phyloP scores from a whole-genome alignment of 176 grass and related monocot species.

The Zoysia pacifica region DNA sequence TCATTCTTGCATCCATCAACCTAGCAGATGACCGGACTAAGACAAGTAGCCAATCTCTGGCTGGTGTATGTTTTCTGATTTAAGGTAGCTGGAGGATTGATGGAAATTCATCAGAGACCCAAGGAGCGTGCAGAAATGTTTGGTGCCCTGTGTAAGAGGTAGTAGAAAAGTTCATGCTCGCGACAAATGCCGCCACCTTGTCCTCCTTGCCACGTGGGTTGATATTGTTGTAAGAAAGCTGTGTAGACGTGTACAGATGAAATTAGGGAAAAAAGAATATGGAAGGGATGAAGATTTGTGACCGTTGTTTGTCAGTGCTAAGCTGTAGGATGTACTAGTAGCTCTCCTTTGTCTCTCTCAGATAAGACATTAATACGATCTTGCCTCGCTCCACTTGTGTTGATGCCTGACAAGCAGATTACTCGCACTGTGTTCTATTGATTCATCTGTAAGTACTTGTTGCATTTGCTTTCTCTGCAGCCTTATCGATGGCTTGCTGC shows the following conservation, averaged over 20 bases:
- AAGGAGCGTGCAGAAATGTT: neutral
- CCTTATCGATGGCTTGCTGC: neutral
- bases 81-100: constrained; percentile 28
- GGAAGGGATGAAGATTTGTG: constrained; percentile 45
- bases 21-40: constrained; percentile 38
- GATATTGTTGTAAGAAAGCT: constrained; percentile 50
- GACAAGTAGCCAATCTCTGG: constrained; percentile 25
- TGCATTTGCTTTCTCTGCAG: neutral
- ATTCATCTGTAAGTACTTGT: neutral
- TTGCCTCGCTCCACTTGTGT: neutral
- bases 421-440: neutral
- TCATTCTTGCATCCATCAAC: constrained; percentile 40
- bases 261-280: constrained; percentile 54
- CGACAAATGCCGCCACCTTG: neutral
- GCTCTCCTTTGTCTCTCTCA: neutral
- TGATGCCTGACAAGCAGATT: neutral
- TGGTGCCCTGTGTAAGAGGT: constrained; percentile 38
- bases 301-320: constrained; percentile 31
- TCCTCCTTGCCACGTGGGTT: constrained; percentile 39
- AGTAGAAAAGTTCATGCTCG: constrained; percentile 3
- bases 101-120: neutral
- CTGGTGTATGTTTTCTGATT: constrained; percentile 28
- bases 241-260: constrained; percentile 74
- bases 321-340: neutral
- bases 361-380: neutral